Percentiles rank a stretch among this genome's conserved stretches.
Evolutionary conservation across 148 eudicot species (phyloP).

Genomic region (Camellia sinensis): DNA sequence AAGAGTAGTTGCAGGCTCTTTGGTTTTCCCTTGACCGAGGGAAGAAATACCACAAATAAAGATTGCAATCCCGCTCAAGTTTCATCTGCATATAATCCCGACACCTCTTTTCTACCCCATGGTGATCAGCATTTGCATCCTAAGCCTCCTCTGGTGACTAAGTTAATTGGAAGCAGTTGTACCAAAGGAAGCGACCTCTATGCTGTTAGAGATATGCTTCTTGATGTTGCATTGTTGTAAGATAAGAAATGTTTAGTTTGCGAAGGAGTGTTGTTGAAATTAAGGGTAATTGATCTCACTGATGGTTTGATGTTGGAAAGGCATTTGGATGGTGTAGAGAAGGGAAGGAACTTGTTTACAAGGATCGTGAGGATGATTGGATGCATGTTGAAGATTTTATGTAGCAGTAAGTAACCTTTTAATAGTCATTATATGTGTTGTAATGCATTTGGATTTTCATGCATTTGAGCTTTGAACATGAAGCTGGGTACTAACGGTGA

Average conservation of each 20-base stretch:
- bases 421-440: background rate
- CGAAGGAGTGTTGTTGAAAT: background rate
- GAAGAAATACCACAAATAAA: slow-evolving; percentile 25
- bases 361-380: background rate
- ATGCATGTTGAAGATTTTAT: background rate
- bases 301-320: background rate
- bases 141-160: slow-evolving; percentile 39
- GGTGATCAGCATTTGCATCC: slow-evolving; percentile 46
- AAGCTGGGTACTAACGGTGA: background rate
- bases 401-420: slow-evolving; percentile 1
- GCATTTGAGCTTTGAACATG: background rate
- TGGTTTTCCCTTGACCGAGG: slow-evolving; percentile 72
- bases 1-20: slow-evolving; percentile 73
- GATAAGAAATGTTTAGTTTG: background rate
- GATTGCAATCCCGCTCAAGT: slow-evolving; percentile 17
- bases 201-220: slow-evolving; percentile 66
- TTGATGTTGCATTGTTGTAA: slow-evolving; percentile 55
- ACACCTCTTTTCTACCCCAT: background rate
- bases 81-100: background rate
- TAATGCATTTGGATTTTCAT: too few relatives aligned
- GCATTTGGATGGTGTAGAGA: background rate
- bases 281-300: background rate
- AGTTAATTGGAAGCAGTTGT: slow-evolving; percentile 36
- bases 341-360: background rate
- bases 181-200: slow-evolving; percentile 46